A percentile compares a stretch with the other conserved stretches of the same genome.
These are phyloP conservation scores for Vachellia pachyceras DNA, from an alignment of 306 rosid species.

Conservation along the genomic window DNA sequence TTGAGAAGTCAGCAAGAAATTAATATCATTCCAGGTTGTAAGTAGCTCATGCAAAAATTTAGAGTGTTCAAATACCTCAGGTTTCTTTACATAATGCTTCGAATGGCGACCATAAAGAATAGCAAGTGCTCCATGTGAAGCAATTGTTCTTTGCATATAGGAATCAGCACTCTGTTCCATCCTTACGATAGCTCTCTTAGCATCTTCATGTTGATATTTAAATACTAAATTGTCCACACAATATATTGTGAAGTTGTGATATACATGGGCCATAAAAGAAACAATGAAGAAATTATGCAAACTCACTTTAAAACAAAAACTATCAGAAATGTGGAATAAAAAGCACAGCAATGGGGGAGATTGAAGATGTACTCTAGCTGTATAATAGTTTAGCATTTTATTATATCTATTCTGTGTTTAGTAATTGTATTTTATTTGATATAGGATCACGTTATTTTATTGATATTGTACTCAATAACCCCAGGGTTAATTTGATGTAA, in stretches of 20 bases:
- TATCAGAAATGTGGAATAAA: neutral
- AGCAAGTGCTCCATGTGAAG: constrained; percentile 89
- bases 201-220: constrained; percentile 68
- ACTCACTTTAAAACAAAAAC: constrained; percentile 7
- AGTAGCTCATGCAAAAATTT: constrained; percentile 18
- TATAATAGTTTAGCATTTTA: neutral
- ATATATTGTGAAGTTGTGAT: constrained; percentile 27
- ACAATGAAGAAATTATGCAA: constrained; percentile 1
- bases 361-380: neutral
- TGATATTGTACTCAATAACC: neutral
- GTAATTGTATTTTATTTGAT: neutral
- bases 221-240: constrained; percentile 56
- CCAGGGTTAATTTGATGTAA: neutral
- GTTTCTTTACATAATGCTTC: constrained; percentile 82
- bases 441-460: neutral
- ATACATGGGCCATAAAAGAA: neutral
- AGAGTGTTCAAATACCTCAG: constrained; percentile 66
- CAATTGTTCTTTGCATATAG: constrained; percentile 76
- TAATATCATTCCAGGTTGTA: constrained; percentile 13
- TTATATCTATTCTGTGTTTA: neutral
- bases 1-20: constrained; percentile 19
- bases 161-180: constrained; percentile 87
- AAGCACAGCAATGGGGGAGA: neutral
- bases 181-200: constrained; percentile 75
- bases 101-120: constrained; percentile 72